These are phyloP conservation scores for Lasiodiplodia hormozganensis DNA, from an alignment of 2,329 filamentous ascomycete species.

Conservation along the genomic window DNA sequence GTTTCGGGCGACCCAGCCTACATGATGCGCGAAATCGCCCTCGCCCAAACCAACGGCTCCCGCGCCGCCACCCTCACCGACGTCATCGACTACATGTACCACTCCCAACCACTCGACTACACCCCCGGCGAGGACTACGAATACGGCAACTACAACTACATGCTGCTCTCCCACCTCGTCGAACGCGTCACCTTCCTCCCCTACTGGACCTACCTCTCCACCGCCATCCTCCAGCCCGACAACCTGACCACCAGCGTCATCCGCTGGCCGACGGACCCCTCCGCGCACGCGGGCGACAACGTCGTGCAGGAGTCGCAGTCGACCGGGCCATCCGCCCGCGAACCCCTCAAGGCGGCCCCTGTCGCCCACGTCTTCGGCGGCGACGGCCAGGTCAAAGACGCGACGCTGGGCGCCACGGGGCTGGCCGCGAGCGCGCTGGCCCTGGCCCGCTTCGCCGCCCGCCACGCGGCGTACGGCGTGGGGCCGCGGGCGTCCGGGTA, in stretches of 20 bases:
- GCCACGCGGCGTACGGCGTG: constrained; percentile 27
- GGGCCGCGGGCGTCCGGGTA: constrained; percentile 13
- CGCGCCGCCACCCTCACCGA: constrained; percentile 34
- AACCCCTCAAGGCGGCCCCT: constrained; percentile 12
- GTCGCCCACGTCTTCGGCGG: constrained; percentile 32
- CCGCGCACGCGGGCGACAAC: constrained; percentile 29
- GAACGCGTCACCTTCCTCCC: constrained; percentile 32
- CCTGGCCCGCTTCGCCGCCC: constrained; percentile 33
- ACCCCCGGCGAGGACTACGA: constrained; percentile 30
- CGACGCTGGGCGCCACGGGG: constrained; percentile 32
- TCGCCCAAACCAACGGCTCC: constrained; percentile 32
- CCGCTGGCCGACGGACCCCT: constrained; percentile 29
- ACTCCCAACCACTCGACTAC: constrained; percentile 33
- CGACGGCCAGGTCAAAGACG: constrained; percentile 35
- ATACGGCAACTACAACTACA: constrained; percentile 36
- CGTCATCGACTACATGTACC: constrained; percentile 35
- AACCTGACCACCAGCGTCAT: constrained; percentile 30
- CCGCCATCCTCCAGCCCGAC: constrained; percentile 31
- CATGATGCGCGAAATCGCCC: constrained; percentile 33
- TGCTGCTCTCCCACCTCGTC: constrained; percentile 35
- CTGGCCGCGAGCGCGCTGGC: constrained; percentile 34
- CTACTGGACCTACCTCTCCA: constrained; percentile 33
- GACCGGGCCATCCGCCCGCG: constrained; percentile 22
- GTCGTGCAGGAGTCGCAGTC: constrained; percentile 33
- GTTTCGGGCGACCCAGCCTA: constrained; percentile 34